These are phyloP conservation scores for Lachancea sp. DNA, from an alignment of 805 yeast species.

Conservation along the genomic window DNA sequence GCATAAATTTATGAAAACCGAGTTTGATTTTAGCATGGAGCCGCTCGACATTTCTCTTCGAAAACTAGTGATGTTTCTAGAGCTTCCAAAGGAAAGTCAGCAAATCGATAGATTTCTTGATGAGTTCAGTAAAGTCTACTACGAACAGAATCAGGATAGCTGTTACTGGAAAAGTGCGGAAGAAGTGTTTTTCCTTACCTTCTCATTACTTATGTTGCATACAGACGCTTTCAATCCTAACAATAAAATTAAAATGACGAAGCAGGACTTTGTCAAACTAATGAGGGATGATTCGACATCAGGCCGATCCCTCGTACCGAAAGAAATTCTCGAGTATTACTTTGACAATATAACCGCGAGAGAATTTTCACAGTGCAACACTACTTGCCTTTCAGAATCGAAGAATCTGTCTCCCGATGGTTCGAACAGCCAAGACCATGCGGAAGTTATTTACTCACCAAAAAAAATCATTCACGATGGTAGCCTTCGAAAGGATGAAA, in stretches of 20 bases:
- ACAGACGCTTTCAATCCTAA: slow-evolving; percentile 66
- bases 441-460: slow-evolving; percentile 18
- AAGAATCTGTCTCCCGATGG: slow-evolving; percentile 1
- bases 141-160: slow-evolving; percentile 25
- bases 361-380: slow-evolving; percentile 40
- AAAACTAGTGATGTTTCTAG: slow-evolving; percentile 48
- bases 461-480: slow-evolving; percentile 2
- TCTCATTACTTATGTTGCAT: slow-evolving; percentile 63
- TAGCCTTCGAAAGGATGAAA: not conserved
- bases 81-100: slow-evolving; percentile 66
- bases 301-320: slow-evolving; percentile 28
- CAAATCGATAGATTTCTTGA: slow-evolving; percentile 66
- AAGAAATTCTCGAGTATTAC: slow-evolving; percentile 47
- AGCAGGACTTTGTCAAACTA: slow-evolving; percentile 51
- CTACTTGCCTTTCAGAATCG: not conserved
- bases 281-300: slow-evolving; percentile 32
- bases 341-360: slow-evolving; percentile 61
- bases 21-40: slow-evolving; percentile 45
- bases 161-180: slow-evolving; percentile 36
- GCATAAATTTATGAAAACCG: slow-evolving; percentile 22
- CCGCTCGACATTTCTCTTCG: slow-evolving; percentile 65
- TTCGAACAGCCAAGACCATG: not conserved
- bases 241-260: slow-evolving; percentile 62
- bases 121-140: slow-evolving; percentile 49
- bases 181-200: slow-evolving; percentile 55